A percentile compares a stretch with the other conserved stretches of the same genome.
phyloP scores from a whole-genome alignment of 768 basidiomycete species.

The Boletellus ananiceps region DNA sequence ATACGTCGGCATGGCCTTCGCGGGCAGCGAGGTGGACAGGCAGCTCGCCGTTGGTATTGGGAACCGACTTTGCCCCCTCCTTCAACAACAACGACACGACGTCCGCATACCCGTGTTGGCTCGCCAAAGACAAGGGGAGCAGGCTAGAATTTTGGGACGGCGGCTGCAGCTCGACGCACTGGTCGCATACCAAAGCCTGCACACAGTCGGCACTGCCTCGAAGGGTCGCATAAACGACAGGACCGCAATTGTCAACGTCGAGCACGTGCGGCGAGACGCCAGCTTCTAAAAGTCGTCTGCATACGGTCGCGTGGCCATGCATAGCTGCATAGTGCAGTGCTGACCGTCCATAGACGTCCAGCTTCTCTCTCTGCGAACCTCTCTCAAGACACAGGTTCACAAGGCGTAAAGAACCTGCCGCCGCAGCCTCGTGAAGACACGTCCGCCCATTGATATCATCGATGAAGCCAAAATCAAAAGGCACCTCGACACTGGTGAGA shows the following conservation, averaged over 20 bases:
- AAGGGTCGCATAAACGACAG: constrained; percentile 91
- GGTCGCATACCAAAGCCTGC: constrained; percentile 69
- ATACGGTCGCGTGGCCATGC: constrained; percentile 78
- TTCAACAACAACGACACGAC: constrained; percentile 75
- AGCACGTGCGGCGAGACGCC: constrained; percentile 60
- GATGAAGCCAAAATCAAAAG: constrained; percentile 87
- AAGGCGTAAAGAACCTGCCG: constrained; percentile 72
- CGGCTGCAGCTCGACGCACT: constrained; percentile 61
- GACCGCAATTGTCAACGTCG: constrained; percentile 92
- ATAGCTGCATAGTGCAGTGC: constrained; percentile 95
- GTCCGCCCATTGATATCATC: constrained; percentile 97
- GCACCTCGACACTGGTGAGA: constrained; percentile 55
- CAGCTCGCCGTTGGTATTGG: constrained; percentile 95
- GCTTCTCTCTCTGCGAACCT: constrained; percentile 63
- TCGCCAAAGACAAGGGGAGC: constrained; percentile 85
- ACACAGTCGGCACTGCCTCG: constrained; percentile 83
- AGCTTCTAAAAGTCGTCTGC: constrained; percentile 68
- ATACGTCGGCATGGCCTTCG: constrained; percentile 86
- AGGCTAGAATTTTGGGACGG: constrained; percentile 59
- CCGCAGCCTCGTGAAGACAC: constrained; percentile 90
- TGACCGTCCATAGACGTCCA: constrained; percentile 89
- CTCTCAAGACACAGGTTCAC: constrained; percentile 77
- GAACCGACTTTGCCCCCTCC: constrained; percentile 69
- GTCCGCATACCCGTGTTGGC: constrained; percentile 82
- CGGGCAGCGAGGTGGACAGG: constrained; percentile 94